These are phyloP conservation scores for Coemansia sp. DNA, from an alignment of 192 early-diverging fungal species.

Conservation along the genomic window DNA sequence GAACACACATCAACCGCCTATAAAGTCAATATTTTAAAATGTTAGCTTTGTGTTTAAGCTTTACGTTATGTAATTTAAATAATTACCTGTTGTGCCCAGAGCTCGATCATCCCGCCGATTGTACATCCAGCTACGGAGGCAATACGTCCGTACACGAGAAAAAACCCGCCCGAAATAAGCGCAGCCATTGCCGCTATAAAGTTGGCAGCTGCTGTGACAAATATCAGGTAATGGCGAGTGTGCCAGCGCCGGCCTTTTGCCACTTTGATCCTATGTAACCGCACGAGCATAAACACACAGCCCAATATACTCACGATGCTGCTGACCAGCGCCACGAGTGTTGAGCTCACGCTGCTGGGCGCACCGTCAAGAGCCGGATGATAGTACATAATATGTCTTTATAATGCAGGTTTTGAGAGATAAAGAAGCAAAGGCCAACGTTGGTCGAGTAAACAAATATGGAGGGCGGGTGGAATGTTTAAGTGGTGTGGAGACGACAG, in stretches of 20 bases:
- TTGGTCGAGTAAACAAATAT: too few relatives aligned
- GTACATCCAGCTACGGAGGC: slow-evolving; percentile 31
- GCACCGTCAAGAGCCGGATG: slow-evolving; percentile 40
- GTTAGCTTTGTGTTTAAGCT: not conserved
- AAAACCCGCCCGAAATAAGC: slow-evolving; percentile 31
- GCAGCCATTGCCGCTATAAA: slow-evolving; percentile 14
- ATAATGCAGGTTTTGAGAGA: too few relatives aligned
- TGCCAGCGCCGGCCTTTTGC: slow-evolving; percentile 13
- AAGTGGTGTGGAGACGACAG: too few relatives aligned
- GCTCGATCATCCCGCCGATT: slow-evolving; percentile 43
- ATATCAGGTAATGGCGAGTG: slow-evolving; percentile 33
- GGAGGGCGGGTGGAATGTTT: too few relatives aligned
- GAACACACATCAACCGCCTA: slow-evolving; percentile 36
- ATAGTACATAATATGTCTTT: slow-evolving; percentile 22
- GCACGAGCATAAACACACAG: slow-evolving; percentile 16
- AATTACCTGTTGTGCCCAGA: slow-evolving; percentile 42
- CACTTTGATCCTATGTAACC: slow-evolving; percentile 2
- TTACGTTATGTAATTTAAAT: not conserved
- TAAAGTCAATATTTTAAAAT: not conserved
- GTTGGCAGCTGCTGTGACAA: slow-evolving; percentile 15
- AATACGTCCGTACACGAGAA: slow-evolving; percentile 36
- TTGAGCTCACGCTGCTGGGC: slow-evolving; percentile 48
- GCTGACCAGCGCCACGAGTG: slow-evolving; percentile 18
- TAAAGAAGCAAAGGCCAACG: too few relatives aligned
- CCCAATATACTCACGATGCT: slow-evolving; percentile 30